Percentiles rank a stretch among this genome's conserved stretches.
Evolutionary conservation across 352 stramenopile genomes (phyloP).

Genomic region (Lagenidium sp.): DNA sequence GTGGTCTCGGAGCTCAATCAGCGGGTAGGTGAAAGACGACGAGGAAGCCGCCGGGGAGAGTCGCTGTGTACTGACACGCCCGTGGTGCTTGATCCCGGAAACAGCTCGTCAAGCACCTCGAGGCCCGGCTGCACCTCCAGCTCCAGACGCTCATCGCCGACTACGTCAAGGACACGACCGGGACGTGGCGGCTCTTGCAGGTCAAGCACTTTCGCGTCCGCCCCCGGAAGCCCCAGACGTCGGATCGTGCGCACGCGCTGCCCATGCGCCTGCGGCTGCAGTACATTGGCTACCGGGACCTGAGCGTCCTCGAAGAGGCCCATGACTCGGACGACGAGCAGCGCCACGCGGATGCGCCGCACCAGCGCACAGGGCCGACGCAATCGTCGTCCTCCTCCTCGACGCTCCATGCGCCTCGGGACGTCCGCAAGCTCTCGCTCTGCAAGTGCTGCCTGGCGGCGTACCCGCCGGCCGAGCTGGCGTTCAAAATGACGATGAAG

Average conservation of each 20-base stretch:
- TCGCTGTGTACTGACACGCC: no score
- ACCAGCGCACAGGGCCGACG: constrained; percentile 16
- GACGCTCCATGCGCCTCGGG: no score
- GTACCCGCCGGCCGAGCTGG: constrained; percentile 64
- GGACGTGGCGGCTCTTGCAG: constrained; percentile 71
- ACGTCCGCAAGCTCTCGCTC: constrained; percentile 61
- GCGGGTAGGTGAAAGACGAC: constrained; percentile 23
- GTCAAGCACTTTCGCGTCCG: constrained; percentile 65
- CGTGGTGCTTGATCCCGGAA: no score
- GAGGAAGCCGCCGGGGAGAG: no score
- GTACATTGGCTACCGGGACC: constrained; percentile 61
- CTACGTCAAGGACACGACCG: constrained; percentile 57
- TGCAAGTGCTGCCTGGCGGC: constrained; percentile 75
- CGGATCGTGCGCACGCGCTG: no score
- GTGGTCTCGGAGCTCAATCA: constrained; percentile 59
- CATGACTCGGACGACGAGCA: constrained; percentile 44
- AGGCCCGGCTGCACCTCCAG: constrained; percentile 45
- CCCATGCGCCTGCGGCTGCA: constrained; percentile 25
- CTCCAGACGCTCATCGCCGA: constrained; percentile 61
- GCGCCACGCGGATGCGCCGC: constrained; percentile 2
- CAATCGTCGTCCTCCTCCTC: no score
- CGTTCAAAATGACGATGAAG: constrained; percentile 85
- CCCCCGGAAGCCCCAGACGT: no score
- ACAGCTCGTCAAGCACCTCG: constrained; percentile 71
- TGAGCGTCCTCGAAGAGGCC: constrained; percentile 52